Conservation (phyloP, 176 grass and related monocot species). For the Cymbopogon citratus region DNA sequence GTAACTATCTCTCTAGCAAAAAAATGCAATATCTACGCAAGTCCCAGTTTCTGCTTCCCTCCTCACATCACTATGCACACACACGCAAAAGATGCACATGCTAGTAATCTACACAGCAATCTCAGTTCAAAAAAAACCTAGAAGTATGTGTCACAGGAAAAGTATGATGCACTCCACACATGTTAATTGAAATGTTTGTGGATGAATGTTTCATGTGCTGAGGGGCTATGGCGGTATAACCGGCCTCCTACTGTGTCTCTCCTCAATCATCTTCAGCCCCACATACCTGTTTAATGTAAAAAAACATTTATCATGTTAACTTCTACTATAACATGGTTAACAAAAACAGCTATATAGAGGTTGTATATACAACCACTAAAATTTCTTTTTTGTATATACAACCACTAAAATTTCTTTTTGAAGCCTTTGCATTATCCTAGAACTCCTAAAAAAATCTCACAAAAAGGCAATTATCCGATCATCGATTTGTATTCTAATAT, state of each 20-base stretch:
- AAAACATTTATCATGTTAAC: neutral
- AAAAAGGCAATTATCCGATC: neutral
- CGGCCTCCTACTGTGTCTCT: conserved; percentile 42
- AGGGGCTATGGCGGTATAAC: conserved; percentile 21
- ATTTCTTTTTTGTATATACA: neutral
- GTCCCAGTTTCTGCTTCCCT: conserved; percentile 8
- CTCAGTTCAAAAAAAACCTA: conserved; percentile 13
- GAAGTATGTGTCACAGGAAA: neutral
- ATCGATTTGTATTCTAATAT: neutral
- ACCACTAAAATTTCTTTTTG: neutral
- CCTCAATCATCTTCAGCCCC: conserved; percentile 65
- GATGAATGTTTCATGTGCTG: neutral
- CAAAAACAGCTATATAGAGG: neutral
- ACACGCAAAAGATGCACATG: neutral
- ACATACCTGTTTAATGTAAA: conserved; percentile 42
- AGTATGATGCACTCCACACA: neutral
- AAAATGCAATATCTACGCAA: conserved; percentile 21
- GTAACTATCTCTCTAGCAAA: neutral
- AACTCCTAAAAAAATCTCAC: neutral
- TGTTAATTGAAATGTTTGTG: conserved; percentile 2
- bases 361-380: neutral
- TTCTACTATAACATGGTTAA: neutral
- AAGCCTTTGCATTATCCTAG: neutral
- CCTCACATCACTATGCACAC: conserved; percentile 13
- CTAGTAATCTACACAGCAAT: conserved; percentile 16